Evolutionary conservation across 257 asterid genomes (phyloP).

Genomic region (Datura wrightii): DNA sequence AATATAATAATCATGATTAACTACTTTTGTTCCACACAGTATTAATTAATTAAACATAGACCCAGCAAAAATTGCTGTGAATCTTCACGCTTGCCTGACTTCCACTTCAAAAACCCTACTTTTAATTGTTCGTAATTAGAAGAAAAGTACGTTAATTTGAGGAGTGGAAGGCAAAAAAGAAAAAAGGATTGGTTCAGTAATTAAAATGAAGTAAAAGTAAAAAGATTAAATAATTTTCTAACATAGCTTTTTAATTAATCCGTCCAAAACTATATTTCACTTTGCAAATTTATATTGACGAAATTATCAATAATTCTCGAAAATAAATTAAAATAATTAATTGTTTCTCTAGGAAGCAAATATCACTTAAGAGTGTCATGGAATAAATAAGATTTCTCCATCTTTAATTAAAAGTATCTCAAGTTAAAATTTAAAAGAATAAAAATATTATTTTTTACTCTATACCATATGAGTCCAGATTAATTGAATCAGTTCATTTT

Average conservation of each 20-base stretch:
- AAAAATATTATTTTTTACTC: too few species aligned
- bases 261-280: not conserved
- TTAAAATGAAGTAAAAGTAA: not conserved
- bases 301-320: not conserved
- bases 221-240: not conserved
- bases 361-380: not conserved
- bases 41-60: slow-evolving; percentile 6
- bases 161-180: not conserved
- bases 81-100: slow-evolving; percentile 1
- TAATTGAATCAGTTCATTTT: rapidly evolving
- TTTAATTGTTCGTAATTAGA: not conserved
- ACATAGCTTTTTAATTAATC: not conserved
- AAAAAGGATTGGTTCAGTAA: not conserved
- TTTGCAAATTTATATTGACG: not conserved
- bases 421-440: too few species aligned
- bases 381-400: not conserved
- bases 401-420: not conserved
- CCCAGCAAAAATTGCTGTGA: slow-evolving; percentile 4
- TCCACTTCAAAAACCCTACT: slow-evolving; percentile 5
- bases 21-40: not conserved
- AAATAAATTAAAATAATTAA: not conserved
- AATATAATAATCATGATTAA: slow-evolving; percentile 24
- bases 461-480: not conserved
- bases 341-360: not conserved
- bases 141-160: not conserved